Evolutionary conservation across 106 monocot genomes (phyloP).

Genomic region (Dioscorea dumetorum): DNA sequence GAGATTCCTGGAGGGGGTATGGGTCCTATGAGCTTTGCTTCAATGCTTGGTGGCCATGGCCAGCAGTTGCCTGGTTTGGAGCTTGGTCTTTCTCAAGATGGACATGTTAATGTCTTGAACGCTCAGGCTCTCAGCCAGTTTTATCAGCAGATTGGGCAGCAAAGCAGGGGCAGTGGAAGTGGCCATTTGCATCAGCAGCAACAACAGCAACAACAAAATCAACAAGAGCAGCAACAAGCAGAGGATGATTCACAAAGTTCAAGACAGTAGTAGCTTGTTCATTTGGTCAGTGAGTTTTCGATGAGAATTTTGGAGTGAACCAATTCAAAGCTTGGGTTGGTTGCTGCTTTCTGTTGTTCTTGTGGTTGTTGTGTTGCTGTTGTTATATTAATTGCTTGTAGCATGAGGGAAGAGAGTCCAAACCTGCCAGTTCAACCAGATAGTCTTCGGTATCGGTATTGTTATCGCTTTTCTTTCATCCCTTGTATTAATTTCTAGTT

Average conservation of each 20-base stretch:
- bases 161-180: background rate
- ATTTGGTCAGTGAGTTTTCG: background rate
- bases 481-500: background rate
- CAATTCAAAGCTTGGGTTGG: background rate
- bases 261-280: background rate
- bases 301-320: background rate
- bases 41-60: slow-evolving; percentile 22
- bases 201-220: slow-evolving; percentile 6
- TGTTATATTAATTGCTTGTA: too few relatives aligned
- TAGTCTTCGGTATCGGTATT: too few relatives aligned
- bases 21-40: slow-evolving; percentile 25
- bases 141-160: slow-evolving; percentile 31
- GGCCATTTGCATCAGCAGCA: slow-evolving; percentile 19
- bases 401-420: background rate
- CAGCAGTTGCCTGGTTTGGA: slow-evolving; percentile 37
- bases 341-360: too few relatives aligned
- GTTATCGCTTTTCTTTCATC: background rate
- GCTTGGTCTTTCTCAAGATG: slow-evolving; percentile 36
- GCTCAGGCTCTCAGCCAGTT: slow-evolving; percentile 29
- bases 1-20: background rate
- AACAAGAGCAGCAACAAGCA: background rate
- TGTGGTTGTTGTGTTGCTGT: too few relatives aligned
- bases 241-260: slow-evolving; percentile 26
- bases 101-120: slow-evolving; percentile 22
- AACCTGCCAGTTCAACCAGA: too few relatives aligned